A percentile compares a stretch with the other conserved stretches of the same genome.
phyloP scores from a whole-genome alignment of 768 basidiomycete species.

The Mycena olivaceomarginata region DNA sequence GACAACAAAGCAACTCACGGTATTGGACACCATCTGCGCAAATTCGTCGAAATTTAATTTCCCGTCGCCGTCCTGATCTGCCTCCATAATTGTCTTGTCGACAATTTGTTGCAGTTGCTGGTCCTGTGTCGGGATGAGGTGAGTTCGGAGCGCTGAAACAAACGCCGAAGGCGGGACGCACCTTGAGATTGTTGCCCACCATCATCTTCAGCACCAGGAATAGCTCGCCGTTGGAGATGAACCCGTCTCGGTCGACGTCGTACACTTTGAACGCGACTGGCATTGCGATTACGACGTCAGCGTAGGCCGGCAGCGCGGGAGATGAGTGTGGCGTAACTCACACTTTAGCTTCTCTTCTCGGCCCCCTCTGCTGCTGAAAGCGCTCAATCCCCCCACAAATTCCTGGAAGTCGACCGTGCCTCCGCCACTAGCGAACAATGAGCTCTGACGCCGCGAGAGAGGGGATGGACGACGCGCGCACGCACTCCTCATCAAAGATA shows the following conservation, averaged over 20 bases:
- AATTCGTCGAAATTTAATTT: slow-evolving; percentile 99
- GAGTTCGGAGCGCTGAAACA: slow-evolving; percentile 25
- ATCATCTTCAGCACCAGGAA: slow-evolving; percentile 99
- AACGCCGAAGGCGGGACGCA: slow-evolving; percentile 52
- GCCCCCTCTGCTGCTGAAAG: slow-evolving; percentile 97
- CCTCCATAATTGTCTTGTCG: slow-evolving; percentile 99
- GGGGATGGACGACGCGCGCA: slow-evolving; percentile 64
- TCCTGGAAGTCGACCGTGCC: slow-evolving; percentile 99
- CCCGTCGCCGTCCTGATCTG: slow-evolving; percentile 98
- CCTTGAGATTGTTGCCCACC: slow-evolving; percentile 99
- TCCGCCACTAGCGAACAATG: slow-evolving; percentile 81
- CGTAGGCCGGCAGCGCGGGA: slow-evolving; percentile 20
- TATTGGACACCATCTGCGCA: slow-evolving; percentile 96
- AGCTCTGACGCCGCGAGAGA: slow-evolving; percentile 6
- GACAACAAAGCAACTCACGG: slow-evolving; percentile 70
- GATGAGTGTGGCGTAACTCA: slow-evolving; percentile 61
- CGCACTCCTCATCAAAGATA: slow-evolving; percentile 98
- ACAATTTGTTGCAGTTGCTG: slow-evolving; percentile 99
- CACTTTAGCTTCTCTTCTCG: slow-evolving; percentile 98
- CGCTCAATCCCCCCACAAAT: slow-evolving; percentile 97
- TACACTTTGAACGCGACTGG: slow-evolving; percentile 99
- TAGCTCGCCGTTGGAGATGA: slow-evolving; percentile 98
- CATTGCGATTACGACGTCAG: slow-evolving; percentile 14
- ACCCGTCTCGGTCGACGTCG: slow-evolving; percentile 98
- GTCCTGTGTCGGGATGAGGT: slow-evolving; percentile 72